Percentiles rank a stretch among this genome's conserved stretches.
Evolutionary conservation across 176 grass and related monocot genomes (phyloP).

Genomic region (Eremochloa ophiuroides): DNA sequence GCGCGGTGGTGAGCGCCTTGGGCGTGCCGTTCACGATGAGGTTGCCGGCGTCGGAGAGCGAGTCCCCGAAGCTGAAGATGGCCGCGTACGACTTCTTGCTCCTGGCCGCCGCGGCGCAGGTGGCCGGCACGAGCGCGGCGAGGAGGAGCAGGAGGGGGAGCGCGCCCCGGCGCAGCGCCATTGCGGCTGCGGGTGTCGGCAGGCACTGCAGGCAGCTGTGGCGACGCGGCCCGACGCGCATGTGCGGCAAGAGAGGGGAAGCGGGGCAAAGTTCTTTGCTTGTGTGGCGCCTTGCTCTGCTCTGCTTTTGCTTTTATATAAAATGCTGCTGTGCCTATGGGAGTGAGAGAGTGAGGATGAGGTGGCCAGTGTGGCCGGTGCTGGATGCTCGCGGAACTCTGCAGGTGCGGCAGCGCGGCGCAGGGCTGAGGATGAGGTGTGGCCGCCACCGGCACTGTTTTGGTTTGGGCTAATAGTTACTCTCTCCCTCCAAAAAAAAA

Average conservation of each 20-base stretch:
- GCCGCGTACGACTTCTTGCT: slow-evolving; percentile 48
- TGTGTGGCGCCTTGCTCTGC: slow-evolving; percentile 18
- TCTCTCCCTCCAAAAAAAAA: too few relatives aligned
- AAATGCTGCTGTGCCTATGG: background rate
- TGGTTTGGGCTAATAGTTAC: too few relatives aligned
- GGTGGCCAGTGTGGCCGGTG: background rate
- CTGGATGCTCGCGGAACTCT: background rate
- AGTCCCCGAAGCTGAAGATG: slow-evolving; percentile 79
- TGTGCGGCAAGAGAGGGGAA: background rate
- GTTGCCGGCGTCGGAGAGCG: slow-evolving; percentile 75
- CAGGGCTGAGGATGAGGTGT: background rate
- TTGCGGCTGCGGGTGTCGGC: slow-evolving; percentile 43
- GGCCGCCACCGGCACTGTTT: slow-evolving; percentile 16
- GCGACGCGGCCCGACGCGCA: slow-evolving; percentile 12
- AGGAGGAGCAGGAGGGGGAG: background rate
- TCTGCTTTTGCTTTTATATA: slow-evolving; percentile 24
- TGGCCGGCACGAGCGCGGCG: background rate
- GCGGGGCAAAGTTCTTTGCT: background rate
- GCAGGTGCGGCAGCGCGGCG: background rate
- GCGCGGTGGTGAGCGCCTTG: slow-evolving; percentile 47
- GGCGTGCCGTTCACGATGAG: slow-evolving; percentile 49
- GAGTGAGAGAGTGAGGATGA: background rate
- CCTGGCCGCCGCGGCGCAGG: slow-evolving; percentile 11
- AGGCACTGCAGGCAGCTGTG: background rate
- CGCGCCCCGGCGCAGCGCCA: background rate